Evolutionary conservation across 768 basidiomycete species (phyloP).

Genomic region (Amanita subjunquillea): DNA sequence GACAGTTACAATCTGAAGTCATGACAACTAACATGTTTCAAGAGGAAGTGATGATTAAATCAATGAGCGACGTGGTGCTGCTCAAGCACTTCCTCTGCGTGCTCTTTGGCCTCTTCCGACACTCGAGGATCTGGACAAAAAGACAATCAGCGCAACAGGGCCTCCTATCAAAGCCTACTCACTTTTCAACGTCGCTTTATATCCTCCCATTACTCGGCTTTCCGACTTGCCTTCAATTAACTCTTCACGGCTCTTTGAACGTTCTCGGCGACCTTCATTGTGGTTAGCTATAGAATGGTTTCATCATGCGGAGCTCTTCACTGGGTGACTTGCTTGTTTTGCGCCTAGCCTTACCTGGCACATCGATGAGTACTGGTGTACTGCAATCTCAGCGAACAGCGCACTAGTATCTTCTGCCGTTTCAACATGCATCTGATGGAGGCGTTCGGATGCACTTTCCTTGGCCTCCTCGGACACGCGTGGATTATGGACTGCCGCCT

Average conservation of each 20-base stretch:
- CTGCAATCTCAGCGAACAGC: not conserved
- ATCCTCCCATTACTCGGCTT: slow-evolving; percentile 17
- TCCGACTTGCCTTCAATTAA: slow-evolving; percentile 5
- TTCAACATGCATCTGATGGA: slow-evolving; percentile 24
- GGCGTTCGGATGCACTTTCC: slow-evolving; percentile 30
- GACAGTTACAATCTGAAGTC: too few species aligned
- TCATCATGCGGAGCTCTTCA: not conserved
- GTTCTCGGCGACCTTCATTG: not conserved
- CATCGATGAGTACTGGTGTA: not conserved
- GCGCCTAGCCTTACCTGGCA: not conserved
- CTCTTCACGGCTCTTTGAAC: not conserved
- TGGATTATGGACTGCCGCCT: slow-evolving; percentile 49
- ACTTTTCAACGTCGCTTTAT: slow-evolving; percentile 21
- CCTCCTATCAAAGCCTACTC: not conserved
- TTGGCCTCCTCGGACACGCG: slow-evolving; percentile 48
- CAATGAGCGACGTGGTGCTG: slow-evolving; percentile 7
- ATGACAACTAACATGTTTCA: too few species aligned
- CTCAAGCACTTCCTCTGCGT: slow-evolving; percentile 10
- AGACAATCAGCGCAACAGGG: not conserved
- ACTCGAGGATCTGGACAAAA: slow-evolving; percentile 9
- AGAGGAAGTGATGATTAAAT: not conserved
- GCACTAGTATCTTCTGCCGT: not conserved
- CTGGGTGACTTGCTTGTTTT: not conserved
- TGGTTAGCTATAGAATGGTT: not conserved
- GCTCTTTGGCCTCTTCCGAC: slow-evolving; percentile 11